Base-by-base conservation (phyloP, 1,284 basidiomycete species). In the Golubevia pallescens region DNA sequence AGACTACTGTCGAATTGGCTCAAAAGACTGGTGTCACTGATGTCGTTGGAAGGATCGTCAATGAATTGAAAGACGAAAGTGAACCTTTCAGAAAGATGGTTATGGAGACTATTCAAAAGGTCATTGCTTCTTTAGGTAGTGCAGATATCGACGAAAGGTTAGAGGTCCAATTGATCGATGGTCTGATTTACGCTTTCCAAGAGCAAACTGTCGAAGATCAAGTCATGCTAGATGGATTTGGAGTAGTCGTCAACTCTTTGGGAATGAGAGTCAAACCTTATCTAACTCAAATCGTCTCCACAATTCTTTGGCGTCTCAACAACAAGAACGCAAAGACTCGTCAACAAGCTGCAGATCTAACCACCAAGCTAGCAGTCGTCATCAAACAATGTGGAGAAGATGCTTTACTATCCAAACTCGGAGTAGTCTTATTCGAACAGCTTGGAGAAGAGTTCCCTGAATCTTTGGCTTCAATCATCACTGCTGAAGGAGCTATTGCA, bases 61-160 rank as follows among this genome's bases (percentile, higher is more conserved):
- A 98, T 84, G 95, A 97, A 84, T 88, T 99, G 71, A 99, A 99
- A 88, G 88, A 88, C 69, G 87, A 88, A 68, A 86, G 82, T 71
- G 97, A 99, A 87, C 94, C 95, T 4, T 98, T 96, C 88, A 89
- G 96, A 73, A 98, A 98, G 89, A 99, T 99, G 97, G 95, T 97
- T 54, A 99, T 99, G 96, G 97, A 99, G 88, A 98, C 97, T 0
- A 97, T 99, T 77, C 97, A 95, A 21, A 97, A 97, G 86, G 97
- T 99, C 51, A 90, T 99, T 34, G 91, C 92, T 5, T 92, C 92
- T 10, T 90, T 97, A 2, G 95, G 97, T 65, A 94, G 96, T 1
- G 93, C 95, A 0, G 97, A 99, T 81, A 93, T 99, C 67, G 96
- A 99, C 82, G 95, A 99, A 86, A 90, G 95, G 60, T 88, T 99